Conservation (phyloP, 2,329 filamentous ascomycete genomes). For the Leptographium lundbergii region DNA sequence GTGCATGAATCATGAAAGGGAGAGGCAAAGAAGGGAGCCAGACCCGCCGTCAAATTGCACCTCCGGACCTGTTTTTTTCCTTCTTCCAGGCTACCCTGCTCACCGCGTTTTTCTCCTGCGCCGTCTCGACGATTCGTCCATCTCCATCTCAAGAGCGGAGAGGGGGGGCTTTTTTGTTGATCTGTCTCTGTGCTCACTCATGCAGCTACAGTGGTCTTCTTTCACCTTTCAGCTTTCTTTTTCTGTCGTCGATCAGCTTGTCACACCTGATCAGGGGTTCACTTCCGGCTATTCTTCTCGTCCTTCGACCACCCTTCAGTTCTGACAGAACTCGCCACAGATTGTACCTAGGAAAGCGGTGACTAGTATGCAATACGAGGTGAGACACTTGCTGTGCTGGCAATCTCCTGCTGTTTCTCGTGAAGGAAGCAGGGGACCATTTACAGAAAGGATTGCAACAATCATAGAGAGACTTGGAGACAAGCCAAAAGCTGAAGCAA, state of each 20-base stretch:
- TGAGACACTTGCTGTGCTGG: background rate
- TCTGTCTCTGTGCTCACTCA: background rate
- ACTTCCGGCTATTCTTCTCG: background rate
- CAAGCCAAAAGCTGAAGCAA: too few species aligned
- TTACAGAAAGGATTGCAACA: too few species aligned
- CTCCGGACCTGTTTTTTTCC: background rate
- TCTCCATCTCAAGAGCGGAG: background rate
- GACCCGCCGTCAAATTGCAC: background rate
- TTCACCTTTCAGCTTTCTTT: background rate
- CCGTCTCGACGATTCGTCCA: background rate
- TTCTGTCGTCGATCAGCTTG: background rate
- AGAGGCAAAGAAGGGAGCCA: too few species aligned
- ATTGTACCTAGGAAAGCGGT: background rate
- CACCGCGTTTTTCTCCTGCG: background rate
- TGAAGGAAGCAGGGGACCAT: too few species aligned
- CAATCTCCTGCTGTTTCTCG: background rate
- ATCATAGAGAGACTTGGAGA: too few species aligned
- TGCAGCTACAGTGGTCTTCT: background rate
- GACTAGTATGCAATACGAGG: background rate
- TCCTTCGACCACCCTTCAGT: background rate
- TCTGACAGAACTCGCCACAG: background rate
- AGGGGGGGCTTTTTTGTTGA: background rate
- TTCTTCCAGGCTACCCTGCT: background rate
- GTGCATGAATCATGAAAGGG: too few species aligned
- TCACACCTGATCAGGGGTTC: background rate